phyloP scores from a whole-genome alignment of 495 filamentous ascomycete species.

The Thermochaetoides thermophila region DNA sequence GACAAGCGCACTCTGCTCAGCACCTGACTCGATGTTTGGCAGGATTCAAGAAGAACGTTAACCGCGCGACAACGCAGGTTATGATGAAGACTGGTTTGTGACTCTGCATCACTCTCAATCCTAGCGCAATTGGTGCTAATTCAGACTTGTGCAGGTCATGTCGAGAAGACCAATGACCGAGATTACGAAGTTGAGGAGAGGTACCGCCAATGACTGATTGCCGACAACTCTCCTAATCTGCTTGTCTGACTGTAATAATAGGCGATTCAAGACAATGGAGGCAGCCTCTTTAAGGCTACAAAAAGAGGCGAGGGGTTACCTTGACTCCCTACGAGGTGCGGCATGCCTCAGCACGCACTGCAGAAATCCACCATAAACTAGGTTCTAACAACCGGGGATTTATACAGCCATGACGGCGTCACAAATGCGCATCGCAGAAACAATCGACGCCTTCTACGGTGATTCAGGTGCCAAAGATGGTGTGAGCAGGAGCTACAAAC shows the following conservation, averaged over 20 bases:
- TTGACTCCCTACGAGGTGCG: conserved; percentile 84
- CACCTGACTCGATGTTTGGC: conserved; percentile 2
- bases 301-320: conserved; percentile 93
- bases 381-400: too few species aligned
- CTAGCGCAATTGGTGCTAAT: too few species aligned
- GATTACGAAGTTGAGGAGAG: conserved; percentile 98
- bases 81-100: conserved; percentile 92
- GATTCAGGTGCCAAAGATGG: conserved; percentile 89
- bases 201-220: conserved; percentile 30
- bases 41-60: conserved; percentile 99
- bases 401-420: conserved; percentile 93
- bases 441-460: conserved; percentile 97
- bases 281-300: conserved; percentile 79
- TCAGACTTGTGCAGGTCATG: conserved; percentile 83
- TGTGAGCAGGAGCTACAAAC: conserved; percentile 90
- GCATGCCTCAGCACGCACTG: conserved; percentile 1
- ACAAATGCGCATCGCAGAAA: conserved; percentile 98
- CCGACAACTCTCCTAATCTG: conserved; percentile 5
- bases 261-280: conserved; percentile 93
- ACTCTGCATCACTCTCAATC: too few species aligned
- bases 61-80: conserved; percentile 95
- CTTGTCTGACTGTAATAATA: conserved; percentile 19
- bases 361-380: neutral
- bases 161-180: conserved; percentile 93
- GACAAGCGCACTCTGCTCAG: conserved; percentile 4